Conservation (phyloP, 352 stramenopile species). For the Bremia lactucae region DNA sequence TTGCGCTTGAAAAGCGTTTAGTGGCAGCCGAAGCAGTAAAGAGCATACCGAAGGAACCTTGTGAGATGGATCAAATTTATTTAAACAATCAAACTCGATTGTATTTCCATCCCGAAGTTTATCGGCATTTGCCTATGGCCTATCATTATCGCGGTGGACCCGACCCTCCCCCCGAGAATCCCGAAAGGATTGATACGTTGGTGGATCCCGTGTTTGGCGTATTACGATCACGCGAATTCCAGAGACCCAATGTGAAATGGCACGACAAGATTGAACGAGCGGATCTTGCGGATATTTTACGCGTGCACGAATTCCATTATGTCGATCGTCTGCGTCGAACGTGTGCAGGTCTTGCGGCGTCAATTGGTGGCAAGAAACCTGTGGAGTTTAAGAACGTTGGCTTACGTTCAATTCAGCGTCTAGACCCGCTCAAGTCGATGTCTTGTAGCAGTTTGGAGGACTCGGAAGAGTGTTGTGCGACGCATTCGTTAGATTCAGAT, state of each 20-base stretch:
- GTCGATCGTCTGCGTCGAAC: conserved; percentile 53
- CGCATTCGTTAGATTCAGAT: conserved; percentile 54
- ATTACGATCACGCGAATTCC: conserved; percentile 61
- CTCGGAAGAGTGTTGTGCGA: conserved; percentile 27
- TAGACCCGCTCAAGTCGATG: not conserved
- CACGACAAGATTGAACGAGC: conserved; percentile 53
- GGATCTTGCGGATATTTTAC: conserved; percentile 82
- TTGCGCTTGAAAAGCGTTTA: conserved; percentile 21
- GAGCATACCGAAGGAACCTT: not conserved
- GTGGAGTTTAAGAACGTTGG: conserved; percentile 7
- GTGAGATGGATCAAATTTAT: not conserved
- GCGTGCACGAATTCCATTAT: conserved; percentile 86
- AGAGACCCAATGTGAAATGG: conserved; percentile 43
- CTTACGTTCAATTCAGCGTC: conserved; percentile 4
- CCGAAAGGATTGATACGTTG: conserved; percentile 81
- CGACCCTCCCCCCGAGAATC: conserved; percentile 86
- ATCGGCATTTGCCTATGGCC: conserved; percentile 67
- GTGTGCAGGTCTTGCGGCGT: conserved; percentile 29
- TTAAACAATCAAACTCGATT: conserved; percentile 38
- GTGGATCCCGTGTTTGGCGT: conserved; percentile 64
- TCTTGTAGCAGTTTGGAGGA: conserved; percentile 12
- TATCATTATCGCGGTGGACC: conserved; percentile 45
- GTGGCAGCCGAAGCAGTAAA: conserved; percentile 7
- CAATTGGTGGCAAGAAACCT: conserved; percentile 8
- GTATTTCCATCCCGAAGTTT: conserved; percentile 64